phyloP scores from a whole-genome alignment of 2,329 filamentous ascomycete genomes.

The Pseudomassariella vexata region DNA sequence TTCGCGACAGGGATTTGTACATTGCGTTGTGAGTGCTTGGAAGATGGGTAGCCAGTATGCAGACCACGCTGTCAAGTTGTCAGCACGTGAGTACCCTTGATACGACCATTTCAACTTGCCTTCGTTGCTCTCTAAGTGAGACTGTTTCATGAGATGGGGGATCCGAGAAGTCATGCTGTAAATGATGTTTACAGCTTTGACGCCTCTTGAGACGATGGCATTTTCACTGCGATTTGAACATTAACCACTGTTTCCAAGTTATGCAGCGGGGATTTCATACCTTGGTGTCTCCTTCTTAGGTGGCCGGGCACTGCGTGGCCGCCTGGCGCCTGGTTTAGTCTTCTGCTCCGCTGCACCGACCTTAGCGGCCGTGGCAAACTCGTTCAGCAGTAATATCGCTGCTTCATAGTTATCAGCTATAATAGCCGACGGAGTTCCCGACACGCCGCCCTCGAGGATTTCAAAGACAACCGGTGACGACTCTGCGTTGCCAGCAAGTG shows the following conservation, averaged over 20 bases:
- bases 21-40: slow-evolving; percentile 80
- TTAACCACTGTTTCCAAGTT: too few species aligned
- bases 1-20: slow-evolving; percentile 89
- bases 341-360: slow-evolving; percentile 69
- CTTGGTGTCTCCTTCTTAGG: slow-evolving; percentile 50
- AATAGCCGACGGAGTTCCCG: slow-evolving; percentile 71
- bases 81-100: slow-evolving; percentile 11
- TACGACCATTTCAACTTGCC: slow-evolving; percentile 38
- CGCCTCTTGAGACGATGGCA: slow-evolving; percentile 68
- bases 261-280: slow-evolving; percentile 32
- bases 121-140: slow-evolving; percentile 82
- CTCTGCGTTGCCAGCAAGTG: slow-evolving; percentile 62
- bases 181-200: slow-evolving; percentile 75
- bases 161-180: slow-evolving; percentile 78
- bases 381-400: slow-evolving; percentile 75
- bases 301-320: slow-evolving; percentile 29
- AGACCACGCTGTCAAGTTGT: slow-evolving; percentile 69
- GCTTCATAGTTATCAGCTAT: slow-evolving; percentile 95
- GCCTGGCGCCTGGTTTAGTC: slow-evolving; percentile 39
- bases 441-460: slow-evolving; percentile 74
- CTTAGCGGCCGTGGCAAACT: slow-evolving; percentile 80
- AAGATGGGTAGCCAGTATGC: slow-evolving; percentile 98
- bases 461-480: slow-evolving; percentile 76
- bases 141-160: slow-evolving; percentile 83
- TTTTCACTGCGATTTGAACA: slow-evolving; percentile 60